Percentiles rank a stretch among this genome's conserved stretches.
Conservation (phyloP, 805 yeast genomes). For the Candida rishiriensis region DNA sequence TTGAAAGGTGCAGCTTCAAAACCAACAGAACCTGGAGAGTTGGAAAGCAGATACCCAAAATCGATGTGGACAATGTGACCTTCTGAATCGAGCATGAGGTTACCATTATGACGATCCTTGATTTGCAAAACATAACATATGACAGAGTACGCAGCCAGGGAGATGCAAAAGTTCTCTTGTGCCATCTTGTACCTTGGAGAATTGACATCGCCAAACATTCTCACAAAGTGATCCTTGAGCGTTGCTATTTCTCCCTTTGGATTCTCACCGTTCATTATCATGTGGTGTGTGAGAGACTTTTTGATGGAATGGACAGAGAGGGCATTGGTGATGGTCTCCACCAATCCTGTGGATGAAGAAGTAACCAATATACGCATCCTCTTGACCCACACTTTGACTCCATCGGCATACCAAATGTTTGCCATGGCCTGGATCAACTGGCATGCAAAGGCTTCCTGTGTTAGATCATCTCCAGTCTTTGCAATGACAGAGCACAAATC, state of each 20-base stretch:
- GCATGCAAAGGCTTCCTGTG: slow-evolving; percentile 97
- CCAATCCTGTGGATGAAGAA: slow-evolving; percentile 84
- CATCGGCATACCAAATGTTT: slow-evolving; percentile 69
- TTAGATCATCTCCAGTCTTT: slow-evolving; percentile 91
- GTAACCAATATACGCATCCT: slow-evolving; percentile 90
- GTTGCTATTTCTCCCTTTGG: slow-evolving; percentile 68
- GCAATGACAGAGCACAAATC: slow-evolving; percentile 93
- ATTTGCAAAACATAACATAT: slow-evolving; percentile 87
- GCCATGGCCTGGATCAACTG: slow-evolving; percentile 87
- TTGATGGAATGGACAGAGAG: slow-evolving; percentile 91
- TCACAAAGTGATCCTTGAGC: slow-evolving; percentile 70
- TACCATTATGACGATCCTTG: slow-evolving; percentile 96
- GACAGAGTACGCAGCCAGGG: slow-evolving; percentile 88
- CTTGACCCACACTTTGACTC: slow-evolving; percentile 83
- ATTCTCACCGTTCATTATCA: slow-evolving; percentile 62
- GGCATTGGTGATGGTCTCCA: slow-evolving; percentile 94
- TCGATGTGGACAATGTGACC: slow-evolving; percentile 96
- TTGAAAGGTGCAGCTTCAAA: slow-evolving; percentile 98
- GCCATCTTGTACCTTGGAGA: slow-evolving; percentile 62
- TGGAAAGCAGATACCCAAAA: slow-evolving; percentile 88
- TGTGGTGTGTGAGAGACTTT: slow-evolving; percentile 78
- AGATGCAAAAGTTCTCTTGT: slow-evolving; percentile 76
- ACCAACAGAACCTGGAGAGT: slow-evolving; percentile 95
- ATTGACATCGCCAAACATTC: slow-evolving; percentile 65
- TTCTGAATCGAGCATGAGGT: slow-evolving; percentile 92